phyloP scores from a whole-genome alignment of 345 rosid species.

The Populus pruinosa region DNA sequence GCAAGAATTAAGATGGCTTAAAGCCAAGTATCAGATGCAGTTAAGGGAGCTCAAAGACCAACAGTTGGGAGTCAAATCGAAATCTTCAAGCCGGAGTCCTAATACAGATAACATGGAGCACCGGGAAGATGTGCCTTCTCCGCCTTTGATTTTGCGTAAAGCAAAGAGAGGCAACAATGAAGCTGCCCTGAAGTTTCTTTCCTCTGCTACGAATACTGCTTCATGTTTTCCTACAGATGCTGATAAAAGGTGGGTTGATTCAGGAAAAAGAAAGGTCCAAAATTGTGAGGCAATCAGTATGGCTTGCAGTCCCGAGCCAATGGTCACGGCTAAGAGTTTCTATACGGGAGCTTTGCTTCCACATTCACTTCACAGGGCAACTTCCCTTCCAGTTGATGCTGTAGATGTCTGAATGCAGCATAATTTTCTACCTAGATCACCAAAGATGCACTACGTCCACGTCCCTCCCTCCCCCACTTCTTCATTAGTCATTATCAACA shows the following conservation, averaged over 20 bases:
- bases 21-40: conserved; percentile 74
- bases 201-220: conserved; percentile 9
- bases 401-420: conserved; percentile 47
- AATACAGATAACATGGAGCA: conserved; percentile 13
- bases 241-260: conserved; percentile 21
- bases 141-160: conserved; percentile 9
- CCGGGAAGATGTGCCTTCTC: conserved; percentile 9
- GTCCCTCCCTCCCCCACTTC: no score
- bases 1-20: conserved; percentile 86
- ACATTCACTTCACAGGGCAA: conserved; percentile 58
- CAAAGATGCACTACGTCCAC: neutral
- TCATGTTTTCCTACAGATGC: conserved; percentile 1
- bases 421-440: conserved; percentile 1
- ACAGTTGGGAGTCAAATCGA: conserved; percentile 31
- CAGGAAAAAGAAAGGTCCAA: conserved; percentile 12
- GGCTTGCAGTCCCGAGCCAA: conserved; percentile 26
- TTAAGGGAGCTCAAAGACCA: conserved; percentile 53
- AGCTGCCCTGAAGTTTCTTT: conserved; percentile 6
- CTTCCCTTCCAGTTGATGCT: conserved; percentile 89
- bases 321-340: conserved; percentile 36
- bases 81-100: conserved; percentile 16
- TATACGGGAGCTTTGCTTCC: conserved; percentile 44
- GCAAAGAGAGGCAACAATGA: conserved; percentile 14
- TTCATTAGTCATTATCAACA: neutral
- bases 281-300: conserved; percentile 19